Evolutionary conservation across 768 basidiomycete species (phyloP).

Genomic region (Leccinum imitatum): DNA sequence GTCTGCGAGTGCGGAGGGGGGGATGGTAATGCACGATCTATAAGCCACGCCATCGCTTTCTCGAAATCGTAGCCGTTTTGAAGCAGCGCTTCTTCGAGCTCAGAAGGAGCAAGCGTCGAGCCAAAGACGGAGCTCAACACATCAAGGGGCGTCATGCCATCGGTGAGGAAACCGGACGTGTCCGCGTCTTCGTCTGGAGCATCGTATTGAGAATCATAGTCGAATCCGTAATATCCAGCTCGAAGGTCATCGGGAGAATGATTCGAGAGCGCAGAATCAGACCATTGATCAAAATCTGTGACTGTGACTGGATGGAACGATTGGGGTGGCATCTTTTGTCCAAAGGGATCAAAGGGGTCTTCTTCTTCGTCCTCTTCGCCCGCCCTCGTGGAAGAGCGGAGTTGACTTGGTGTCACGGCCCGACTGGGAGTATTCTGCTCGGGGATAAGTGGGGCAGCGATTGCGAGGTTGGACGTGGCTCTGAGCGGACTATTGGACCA

Average conservation of each 20-base stretch:
- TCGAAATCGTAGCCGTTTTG: slow-evolving; percentile 94
- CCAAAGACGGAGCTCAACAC: slow-evolving; percentile 94
- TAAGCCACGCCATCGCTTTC: slow-evolving; percentile 89
- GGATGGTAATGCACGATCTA: slow-evolving; percentile 65
- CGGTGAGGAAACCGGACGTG: slow-evolving; percentile 62
- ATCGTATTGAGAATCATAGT: slow-evolving; percentile 35
- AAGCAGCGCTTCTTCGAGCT: slow-evolving; percentile 90
- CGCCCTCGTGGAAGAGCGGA: slow-evolving; percentile 61
- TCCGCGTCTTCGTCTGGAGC: slow-evolving; percentile 45
- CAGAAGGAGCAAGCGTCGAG: slow-evolving; percentile 82
- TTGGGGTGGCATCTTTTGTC: slow-evolving; percentile 42
- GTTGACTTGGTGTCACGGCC: slow-evolving; percentile 67
- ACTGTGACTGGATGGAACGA: slow-evolving; percentile 64
- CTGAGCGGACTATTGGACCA: slow-evolving; percentile 77
- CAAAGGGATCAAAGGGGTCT: slow-evolving; percentile 82
- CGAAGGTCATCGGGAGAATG: slow-evolving; percentile 53
- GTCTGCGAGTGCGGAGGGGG: slow-evolving; percentile 39
- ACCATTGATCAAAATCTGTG: slow-evolving; percentile 64
- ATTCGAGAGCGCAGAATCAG: slow-evolving; percentile 52
- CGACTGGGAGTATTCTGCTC: slow-evolving; percentile 54
- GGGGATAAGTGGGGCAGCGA: slow-evolving; percentile 85
- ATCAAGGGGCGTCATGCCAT: slow-evolving; percentile 98
- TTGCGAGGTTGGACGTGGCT: slow-evolving; percentile 82
- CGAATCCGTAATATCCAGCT: slow-evolving; percentile 31
- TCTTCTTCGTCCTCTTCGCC: slow-evolving; percentile 72